Evolutionary conservation across 2,329 filamentous ascomycete genomes (phyloP).

Genomic region (Teratosphaeria nubilosa): DNA sequence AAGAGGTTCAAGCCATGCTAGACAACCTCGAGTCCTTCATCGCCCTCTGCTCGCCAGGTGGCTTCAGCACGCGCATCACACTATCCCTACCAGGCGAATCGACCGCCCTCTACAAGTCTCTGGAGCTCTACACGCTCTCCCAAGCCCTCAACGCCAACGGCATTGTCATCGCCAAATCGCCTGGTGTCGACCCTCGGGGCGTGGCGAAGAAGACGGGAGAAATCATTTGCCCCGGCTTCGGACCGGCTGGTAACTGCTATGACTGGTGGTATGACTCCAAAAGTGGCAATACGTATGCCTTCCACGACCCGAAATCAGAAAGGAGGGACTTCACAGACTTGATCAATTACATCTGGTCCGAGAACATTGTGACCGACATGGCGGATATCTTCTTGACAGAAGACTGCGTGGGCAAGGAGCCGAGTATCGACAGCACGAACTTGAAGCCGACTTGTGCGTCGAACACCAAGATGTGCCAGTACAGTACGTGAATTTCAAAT

Average conservation of each 20-base stretch:
- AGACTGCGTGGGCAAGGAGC: background rate
- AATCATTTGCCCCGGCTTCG: background rate
- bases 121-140: background rate
- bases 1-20: background rate
- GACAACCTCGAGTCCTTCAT: background rate
- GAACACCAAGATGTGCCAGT: background rate
- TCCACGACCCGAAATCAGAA: background rate
- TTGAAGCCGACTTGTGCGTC: background rate
- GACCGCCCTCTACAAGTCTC: background rate
- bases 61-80: background rate
- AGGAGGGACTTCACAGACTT: background rate
- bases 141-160: background rate
- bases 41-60: background rate
- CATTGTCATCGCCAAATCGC: background rate
- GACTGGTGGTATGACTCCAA: background rate
- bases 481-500: background rate
- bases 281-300: background rate
- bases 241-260: background rate
- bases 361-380: background rate
- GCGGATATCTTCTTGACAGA: background rate
- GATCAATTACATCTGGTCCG: background rate
- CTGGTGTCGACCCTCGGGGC: background rate
- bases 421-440: background rate
- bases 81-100: background rate
- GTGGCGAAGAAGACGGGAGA: background rate